Base-by-base conservation (phyloP, 768 basidiomycete species). In the Filobasidium wieringae region DNA sequence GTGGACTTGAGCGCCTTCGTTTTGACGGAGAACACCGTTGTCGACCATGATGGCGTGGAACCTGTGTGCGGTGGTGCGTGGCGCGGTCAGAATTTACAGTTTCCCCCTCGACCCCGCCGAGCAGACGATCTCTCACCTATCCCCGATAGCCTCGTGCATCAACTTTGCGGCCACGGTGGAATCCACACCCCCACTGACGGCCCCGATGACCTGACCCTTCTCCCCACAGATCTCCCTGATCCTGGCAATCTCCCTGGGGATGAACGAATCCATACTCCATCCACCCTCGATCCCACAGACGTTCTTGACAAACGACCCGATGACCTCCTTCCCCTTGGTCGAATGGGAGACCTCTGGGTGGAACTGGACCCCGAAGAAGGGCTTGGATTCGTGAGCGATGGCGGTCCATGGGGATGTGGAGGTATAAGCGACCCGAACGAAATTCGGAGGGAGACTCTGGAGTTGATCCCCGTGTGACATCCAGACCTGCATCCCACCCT, bases 1-100 rank as follows among this genome's bases (percentile, higher is more conserved):
- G 74, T 93, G 74, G 15, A 99, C 95, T 73, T 95, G 90, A 53
- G 80, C 70, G 9, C 84, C 91, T 72, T 99, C 95, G 69, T 96
- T 85, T 64, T 86, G 75, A 53, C 95, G 87, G 11, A 99, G 79
- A 29, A 97, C 93, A 57, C 95, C 95, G 68, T 99, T 99, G 75
- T 97, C 93, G 41, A 97, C 95, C 91, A 97, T 92, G 76, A 97
- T 95, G 9, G 92, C 95, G 68, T 93, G 95, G 80, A 99, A 99
- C 59, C 92, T 93, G 66, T 17, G 53, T 0, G 24, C 3, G 6
- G 29, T 36, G 17, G 7, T 26, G n/a, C 19, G 2, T 24, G 19
- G 17, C 15, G 30, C 14, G 22, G 54, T 30, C 34, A 31, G n/a
- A 19, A 19, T 24, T 26, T 22, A n/a, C 2, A 29, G 29, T 24